Evolutionary conservation across 257 asterid species (phyloP), one percentile per base, ranked within the genome.

Genomic region (Solanum raphanifolium): DNA sequence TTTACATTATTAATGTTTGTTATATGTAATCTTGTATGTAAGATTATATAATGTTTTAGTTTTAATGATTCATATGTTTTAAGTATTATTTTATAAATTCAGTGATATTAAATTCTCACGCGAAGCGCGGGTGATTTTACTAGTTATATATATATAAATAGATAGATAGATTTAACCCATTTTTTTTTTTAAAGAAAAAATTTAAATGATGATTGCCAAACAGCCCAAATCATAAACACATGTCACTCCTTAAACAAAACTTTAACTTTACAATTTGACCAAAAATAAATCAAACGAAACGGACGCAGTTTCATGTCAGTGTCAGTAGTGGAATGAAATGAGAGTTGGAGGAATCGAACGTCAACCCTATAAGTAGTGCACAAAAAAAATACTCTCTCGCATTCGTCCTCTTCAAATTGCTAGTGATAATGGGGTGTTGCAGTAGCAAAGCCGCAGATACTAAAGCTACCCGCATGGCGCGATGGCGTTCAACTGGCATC

Each of bases 401-500:
- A 55, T 55, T 55, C 65, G 25, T 55, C 65, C 65, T 55, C 65
- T 55, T 55, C 65, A 55, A 55, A 55, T 55, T 55, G n/a, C 65
- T 55, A 55, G 65, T 55, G 84, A 32, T 38, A 5, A 96, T 97
- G 98, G 99, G 99, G 79, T 97, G 99, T 87, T 87, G 91, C 91
- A 94, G 89, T 79, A 94, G 99, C 93, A 94, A 95, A 92, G 88
- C 66, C 82, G 93, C 84, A 41, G 98, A 97, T 87, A 96, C 94
- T 13, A 55, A 55, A 7, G 92, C 83, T 90, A 95, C 98, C 87
- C 65, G 65, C 65, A 75, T 90, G 88, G 91, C 94, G 83, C 95
- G 99, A 52, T 97, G 99, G 99, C 96, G 98, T 88, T 94, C 99
- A 88, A 97, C 99, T 65, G 99, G 99, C 85, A 97, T 97, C 55